phyloP scores from a whole-genome alignment of 2,329 filamentous ascomycete genomes.

The Paecilomyces fulvus region DNA sequence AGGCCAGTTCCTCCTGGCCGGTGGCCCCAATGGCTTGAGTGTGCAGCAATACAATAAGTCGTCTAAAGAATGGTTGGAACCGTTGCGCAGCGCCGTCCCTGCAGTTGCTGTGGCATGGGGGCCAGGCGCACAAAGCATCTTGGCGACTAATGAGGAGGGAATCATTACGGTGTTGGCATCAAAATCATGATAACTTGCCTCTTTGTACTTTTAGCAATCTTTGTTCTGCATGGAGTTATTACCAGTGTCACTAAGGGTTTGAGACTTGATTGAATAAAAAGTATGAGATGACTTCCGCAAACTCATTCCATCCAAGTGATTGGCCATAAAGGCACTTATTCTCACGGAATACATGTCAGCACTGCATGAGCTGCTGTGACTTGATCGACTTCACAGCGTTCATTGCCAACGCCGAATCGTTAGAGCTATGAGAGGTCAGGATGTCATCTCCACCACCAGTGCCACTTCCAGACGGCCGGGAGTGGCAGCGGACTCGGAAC shows the following conservation, averaged over 20 bases:
- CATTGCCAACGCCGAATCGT: not conserved
- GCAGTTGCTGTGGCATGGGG: constrained; percentile 73
- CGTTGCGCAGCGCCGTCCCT: constrained; percentile 65
- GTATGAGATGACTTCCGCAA: not conserved
- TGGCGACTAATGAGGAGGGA: constrained; percentile 68
- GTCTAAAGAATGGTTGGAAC: constrained; percentile 82
- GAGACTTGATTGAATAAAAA: not conserved
- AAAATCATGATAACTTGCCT: constrained; percentile 36
- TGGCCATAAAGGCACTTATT: not conserved
- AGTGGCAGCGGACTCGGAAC: constrained; percentile 1
- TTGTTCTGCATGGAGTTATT: constrained; percentile 8
- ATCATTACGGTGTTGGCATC: constrained; percentile 61
- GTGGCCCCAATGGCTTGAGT: constrained; percentile 68
- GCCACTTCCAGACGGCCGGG: constrained; percentile 1
- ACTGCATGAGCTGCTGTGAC: not conserved
- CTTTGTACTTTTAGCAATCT: constrained; percentile 12
- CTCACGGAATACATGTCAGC: not conserved
- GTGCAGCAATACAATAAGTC: constrained; percentile 87
- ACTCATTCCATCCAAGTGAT: not conserved
- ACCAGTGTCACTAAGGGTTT: not conserved
- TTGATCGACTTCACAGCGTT: not conserved
- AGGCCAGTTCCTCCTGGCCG: constrained; percentile 81
- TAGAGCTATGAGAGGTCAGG: not conserved
- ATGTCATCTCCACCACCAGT: constrained; percentile 2
- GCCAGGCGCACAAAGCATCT: constrained; percentile 60